These are phyloP conservation scores for Metrosideros polymorpha DNA, from an alignment of 441 rosid genomes.

Conservation along the genomic window DNA sequence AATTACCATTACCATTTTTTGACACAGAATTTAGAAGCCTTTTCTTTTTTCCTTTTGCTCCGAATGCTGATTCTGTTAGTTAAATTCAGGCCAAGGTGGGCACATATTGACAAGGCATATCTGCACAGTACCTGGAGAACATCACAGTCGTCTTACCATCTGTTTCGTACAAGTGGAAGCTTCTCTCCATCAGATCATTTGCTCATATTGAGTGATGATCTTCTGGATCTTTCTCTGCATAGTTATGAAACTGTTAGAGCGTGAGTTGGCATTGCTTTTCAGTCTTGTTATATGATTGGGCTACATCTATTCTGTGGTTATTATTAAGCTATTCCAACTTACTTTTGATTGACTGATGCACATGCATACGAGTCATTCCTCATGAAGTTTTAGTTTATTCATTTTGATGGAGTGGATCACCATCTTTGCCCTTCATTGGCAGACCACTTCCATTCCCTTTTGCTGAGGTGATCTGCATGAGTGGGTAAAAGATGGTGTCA, in stretches of 20 bases:
- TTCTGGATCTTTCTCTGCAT: constrained; percentile 78
- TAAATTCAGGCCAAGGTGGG: constrained; percentile 93
- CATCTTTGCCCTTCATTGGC: background rate
- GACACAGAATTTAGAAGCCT: background rate
- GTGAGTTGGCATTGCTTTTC: constrained; percentile 47
- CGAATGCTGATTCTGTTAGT: constrained; percentile 7
- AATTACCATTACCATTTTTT: background rate
- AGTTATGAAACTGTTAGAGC: constrained; percentile 93
- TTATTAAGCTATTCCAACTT: background rate
- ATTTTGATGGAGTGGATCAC: background rate
- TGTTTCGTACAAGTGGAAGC: constrained; percentile 71
- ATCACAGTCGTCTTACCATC: constrained; percentile 94
- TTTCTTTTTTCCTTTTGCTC: background rate
- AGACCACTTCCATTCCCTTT: background rate
- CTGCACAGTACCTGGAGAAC: constrained; percentile 99
- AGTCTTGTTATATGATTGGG: constrained; percentile 3
- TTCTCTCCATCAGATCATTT: constrained; percentile 72
- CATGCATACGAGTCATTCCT: background rate
- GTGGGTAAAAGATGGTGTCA: background rate
- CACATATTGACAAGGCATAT: constrained; percentile 91
- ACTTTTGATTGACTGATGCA: background rate
- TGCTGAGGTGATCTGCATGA: background rate
- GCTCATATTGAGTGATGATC: constrained; percentile 76
- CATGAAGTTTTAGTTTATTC: background rate
- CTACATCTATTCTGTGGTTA: background rate